phyloP scores from a whole-genome alignment of 176 grass and related monocot species.

The Saccharum spontaneum region DNA sequence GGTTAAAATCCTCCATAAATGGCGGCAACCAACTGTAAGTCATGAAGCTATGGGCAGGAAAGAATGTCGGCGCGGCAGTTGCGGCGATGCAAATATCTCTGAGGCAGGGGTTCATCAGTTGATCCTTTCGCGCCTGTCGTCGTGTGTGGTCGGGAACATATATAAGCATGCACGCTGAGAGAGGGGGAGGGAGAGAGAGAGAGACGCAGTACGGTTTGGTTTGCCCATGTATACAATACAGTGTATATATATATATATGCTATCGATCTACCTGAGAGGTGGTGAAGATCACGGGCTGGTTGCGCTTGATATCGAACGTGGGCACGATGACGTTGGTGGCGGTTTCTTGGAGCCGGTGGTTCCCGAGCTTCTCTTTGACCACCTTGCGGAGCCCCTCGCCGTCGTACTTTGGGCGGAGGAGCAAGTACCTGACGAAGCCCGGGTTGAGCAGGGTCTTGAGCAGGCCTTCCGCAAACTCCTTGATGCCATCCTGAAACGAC shows the following conservation, averaged over 20 bases:
- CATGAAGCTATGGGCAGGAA: neutral
- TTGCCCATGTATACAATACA: too few relatives aligned
- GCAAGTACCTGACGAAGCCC: too few relatives aligned
- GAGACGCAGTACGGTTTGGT: too few relatives aligned
- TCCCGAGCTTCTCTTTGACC: neutral
- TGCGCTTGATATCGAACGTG: neutral
- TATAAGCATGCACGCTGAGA: too few relatives aligned
- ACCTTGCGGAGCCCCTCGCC: neutral
- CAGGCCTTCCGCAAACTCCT: too few relatives aligned
- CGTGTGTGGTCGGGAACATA: too few relatives aligned
- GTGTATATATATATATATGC: too few relatives aligned
- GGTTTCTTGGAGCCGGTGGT: neutral
- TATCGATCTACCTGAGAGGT: neutral
- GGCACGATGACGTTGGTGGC: conserved; percentile 7
- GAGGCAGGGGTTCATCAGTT: neutral
- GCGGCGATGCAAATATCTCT: neutral
- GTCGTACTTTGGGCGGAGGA: neutral
- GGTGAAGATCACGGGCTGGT: neutral
- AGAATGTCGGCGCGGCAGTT: neutral
- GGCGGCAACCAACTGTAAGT: too few relatives aligned
- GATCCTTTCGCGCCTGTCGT: neutral
- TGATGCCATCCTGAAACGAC: too few relatives aligned
- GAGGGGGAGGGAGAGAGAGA: too few relatives aligned
- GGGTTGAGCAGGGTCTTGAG: too few relatives aligned
- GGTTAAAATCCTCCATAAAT: neutral